Evolutionary conservation across 192 early-diverging fungal species (phyloP), one percentile per base, ranked within the genome.

Genomic region (Coemansia aciculifera): DNA sequence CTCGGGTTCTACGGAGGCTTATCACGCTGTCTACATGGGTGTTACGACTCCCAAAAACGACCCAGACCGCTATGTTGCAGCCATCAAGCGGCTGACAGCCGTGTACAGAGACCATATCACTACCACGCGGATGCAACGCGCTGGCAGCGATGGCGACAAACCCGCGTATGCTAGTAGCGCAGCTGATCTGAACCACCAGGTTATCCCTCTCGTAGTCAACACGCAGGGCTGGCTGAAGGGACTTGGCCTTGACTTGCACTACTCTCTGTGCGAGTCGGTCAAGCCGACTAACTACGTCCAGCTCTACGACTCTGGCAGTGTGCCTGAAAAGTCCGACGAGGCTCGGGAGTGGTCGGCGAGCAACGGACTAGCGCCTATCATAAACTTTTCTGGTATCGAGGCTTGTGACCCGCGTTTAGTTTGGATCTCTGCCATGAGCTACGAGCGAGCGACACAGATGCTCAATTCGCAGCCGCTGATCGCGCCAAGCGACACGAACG

Each of bases 181-280:
- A 56, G 62, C 72, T 37, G 46, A 81, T 43, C 72, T 82, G 9
- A 71, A 78, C 24, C 39, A 60, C 10, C 74, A 71, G 8, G 63
- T 67, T 32, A 71, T 95, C 36, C 95, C 97, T 3, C 76, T 99
- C n/a, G 87, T 99, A 9, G 87, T 99, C 39, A 99, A 99, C 75
- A 98, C 95, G 2, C 90, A 94, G 66, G 97, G 97, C 0, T 99
- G 95, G 95, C 81, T 92, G 38, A 94, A 90, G 73, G 95, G 89
- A 5, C 85, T 94, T 69, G 96, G 96, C 10, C 89, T 94, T 59
- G 91, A 95, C 70, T 72, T 98, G 19, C 83, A 95, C 31, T 66
- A 92, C 13, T 85, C 90, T 32, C 71, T 93, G 13, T 80, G 93
- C 21, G 73, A 83, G 42, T 60, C 79, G 3, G 75, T 88, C 10